These are phyloP conservation scores for Fusarium nematophilum DNA, from an alignment of 2,329 filamentous ascomycete genomes.

Conservation along the genomic window DNA sequence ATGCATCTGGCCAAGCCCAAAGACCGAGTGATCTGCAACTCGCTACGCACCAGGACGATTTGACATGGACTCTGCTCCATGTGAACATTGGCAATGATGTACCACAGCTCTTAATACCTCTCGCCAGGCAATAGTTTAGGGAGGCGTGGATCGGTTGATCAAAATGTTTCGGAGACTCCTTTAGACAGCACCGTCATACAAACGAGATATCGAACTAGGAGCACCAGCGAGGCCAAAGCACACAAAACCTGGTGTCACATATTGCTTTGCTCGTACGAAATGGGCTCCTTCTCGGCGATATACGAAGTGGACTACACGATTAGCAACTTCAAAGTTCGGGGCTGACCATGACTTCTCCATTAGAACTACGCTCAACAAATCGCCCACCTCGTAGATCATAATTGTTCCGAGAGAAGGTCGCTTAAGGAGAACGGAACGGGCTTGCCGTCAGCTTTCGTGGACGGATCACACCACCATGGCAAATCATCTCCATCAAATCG, in stretches of 20 bases:
- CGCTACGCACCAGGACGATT: too few relatives aligned
- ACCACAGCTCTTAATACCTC: not conserved
- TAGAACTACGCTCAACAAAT: conserved; percentile 4
- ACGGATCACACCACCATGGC: conserved; percentile 2
- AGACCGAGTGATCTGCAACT: too few relatives aligned
- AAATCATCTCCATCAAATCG: conserved; percentile 1
- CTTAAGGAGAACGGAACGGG: not conserved
- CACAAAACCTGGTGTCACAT: not conserved
- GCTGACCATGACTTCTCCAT: not conserved
- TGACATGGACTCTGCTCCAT: too few relatives aligned
- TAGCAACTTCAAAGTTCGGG: not conserved
- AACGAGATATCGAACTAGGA: not conserved
- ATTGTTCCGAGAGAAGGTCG: not conserved
- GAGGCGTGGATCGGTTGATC: not conserved
- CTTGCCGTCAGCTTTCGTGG: not conserved
- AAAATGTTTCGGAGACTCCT: not conserved
- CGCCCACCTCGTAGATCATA: not conserved
- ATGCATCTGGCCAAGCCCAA: too few relatives aligned
- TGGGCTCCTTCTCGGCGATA: not conserved
- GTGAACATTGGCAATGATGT: too few relatives aligned
- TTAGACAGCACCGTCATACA: not conserved
- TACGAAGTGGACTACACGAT: not conserved
- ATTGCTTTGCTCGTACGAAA: conserved; percentile 4
- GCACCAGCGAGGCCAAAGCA: not conserved
- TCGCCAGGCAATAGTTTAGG: not conserved